A percentile compares a stretch with the other conserved stretches of the same genome.
phyloP scores from a whole-genome alignment of 2,329 filamentous ascomycete species.

The Fusarium buharicum region DNA sequence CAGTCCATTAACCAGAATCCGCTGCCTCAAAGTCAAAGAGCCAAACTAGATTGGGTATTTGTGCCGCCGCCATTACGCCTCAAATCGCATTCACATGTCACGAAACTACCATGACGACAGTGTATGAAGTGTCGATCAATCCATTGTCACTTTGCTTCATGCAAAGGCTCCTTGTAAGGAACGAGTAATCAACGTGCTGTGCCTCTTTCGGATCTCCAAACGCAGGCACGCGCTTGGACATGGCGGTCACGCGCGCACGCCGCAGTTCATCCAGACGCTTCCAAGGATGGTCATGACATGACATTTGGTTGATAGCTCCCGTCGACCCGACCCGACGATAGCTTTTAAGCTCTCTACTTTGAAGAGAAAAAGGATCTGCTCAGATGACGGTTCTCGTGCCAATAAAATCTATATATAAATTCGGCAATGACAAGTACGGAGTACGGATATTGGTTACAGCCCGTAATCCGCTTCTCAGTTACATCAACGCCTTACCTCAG shows the following conservation, averaged over 20 bases:
- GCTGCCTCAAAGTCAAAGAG: constrained; percentile 6
- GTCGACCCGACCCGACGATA: constrained; percentile 14
- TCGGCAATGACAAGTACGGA: neutral
- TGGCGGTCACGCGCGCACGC: constrained; percentile 27
- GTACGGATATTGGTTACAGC: too few relatives aligned
- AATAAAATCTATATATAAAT: neutral
- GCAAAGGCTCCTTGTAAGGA: constrained; percentile 18
- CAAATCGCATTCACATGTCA: constrained; percentile 38
- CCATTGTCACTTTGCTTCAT: constrained; percentile 14
- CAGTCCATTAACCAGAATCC: neutral
- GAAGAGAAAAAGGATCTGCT: constrained; percentile 2
- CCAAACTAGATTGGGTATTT: constrained; percentile 39
- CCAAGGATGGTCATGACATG: constrained; percentile 1
- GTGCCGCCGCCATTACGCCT: constrained; percentile 27
- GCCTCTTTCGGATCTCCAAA: constrained; percentile 6
- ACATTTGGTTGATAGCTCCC: constrained; percentile 1
- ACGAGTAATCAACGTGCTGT: constrained; percentile 2
- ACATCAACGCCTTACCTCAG: neutral
- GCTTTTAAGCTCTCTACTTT: constrained; percentile 3
- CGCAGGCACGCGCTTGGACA: constrained; percentile 25
- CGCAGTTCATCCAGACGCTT: constrained; percentile 11
- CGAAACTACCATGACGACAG: constrained; percentile 9
- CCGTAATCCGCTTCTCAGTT: too few relatives aligned
- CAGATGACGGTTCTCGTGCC: constrained; percentile 9
- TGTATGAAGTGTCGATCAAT: constrained; percentile 27